These are phyloP conservation scores for Ophiostoma sp. DNA, from an alignment of 2,329 filamentous ascomycete genomes.

Conservation along the genomic window DNA sequence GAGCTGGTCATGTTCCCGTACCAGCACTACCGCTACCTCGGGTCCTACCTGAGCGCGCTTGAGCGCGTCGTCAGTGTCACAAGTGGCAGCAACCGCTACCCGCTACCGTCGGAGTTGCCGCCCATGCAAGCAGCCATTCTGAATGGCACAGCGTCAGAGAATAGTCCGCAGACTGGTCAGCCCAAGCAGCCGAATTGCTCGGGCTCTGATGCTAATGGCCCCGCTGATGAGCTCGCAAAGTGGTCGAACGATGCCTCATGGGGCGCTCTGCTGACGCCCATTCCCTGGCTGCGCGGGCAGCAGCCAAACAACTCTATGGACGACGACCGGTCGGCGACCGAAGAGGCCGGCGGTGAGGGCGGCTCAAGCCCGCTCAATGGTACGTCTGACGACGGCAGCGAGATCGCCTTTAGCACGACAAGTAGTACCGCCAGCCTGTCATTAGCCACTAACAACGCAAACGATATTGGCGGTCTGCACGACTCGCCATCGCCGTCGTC, in stretches of 20 bases:
- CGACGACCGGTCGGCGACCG: slow-evolving; percentile 18
- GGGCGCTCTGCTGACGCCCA: slow-evolving; percentile 85
- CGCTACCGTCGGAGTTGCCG: slow-evolving; percentile 64
- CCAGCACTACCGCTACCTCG: slow-evolving; percentile 73
- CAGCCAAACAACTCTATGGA: slow-evolving; percentile 23
- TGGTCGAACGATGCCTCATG: slow-evolving; percentile 67
- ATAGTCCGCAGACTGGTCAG: slow-evolving; percentile 1
- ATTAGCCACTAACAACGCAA: no score
- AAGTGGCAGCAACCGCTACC: slow-evolving; percentile 73
- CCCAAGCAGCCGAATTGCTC: not conserved
- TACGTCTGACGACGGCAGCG: slow-evolving; percentile 20
- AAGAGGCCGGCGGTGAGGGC: slow-evolving; percentile 11
- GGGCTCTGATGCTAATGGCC: slow-evolving; percentile 31
- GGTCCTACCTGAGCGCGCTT: slow-evolving; percentile 82
- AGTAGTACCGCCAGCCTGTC: slow-evolving; percentile 21
- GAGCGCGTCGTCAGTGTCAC: slow-evolving; percentile 89
- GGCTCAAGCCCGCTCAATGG: slow-evolving; percentile 26
- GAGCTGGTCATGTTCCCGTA: slow-evolving; percentile 76
- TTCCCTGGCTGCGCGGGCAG: slow-evolving; percentile 69
- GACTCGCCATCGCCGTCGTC: slow-evolving; percentile 4
- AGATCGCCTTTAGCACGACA: slow-evolving; percentile 21
- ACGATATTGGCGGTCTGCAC: not conserved
- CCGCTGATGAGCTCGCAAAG: not conserved
- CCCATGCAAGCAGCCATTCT: not conserved
- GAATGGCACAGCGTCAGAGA: not conserved